Conservation (phyloP, 2,329 filamentous ascomycete genomes). For the Diplodia sapinea region DNA sequence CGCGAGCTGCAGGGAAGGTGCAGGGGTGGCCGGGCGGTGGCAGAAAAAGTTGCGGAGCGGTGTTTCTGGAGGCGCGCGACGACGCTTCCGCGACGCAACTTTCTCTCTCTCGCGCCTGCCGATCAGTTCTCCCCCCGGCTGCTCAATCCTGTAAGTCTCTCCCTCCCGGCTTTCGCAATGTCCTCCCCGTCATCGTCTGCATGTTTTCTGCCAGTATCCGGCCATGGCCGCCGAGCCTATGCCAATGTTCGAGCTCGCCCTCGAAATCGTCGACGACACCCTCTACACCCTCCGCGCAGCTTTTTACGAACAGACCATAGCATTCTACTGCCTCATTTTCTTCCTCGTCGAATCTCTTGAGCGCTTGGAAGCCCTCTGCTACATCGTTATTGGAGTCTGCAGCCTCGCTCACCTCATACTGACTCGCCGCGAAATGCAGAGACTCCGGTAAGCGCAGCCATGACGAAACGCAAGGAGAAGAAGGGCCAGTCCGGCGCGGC, state of each 20-base stretch:
- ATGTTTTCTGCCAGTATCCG: background rate
- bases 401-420: background rate
- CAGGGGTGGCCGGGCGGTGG: conserved; percentile 21
- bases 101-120: background rate
- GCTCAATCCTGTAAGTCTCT: conserved; percentile 11
- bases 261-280: background rate
- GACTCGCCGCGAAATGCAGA: background rate
- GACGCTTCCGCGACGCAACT: background rate
- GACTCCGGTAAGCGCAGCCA: conserved; percentile 34
- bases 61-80: background rate
- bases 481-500: conserved; percentile 82
- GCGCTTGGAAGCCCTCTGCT: background rate
- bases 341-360: background rate
- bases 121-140: background rate
- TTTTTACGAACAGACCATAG: background rate
- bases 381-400: background rate
- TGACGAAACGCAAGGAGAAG: conserved; percentile 51
- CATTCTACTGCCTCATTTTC: background rate
- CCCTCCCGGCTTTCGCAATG: background rate
- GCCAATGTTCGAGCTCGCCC: background rate
- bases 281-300: background rate
- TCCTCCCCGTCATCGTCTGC: too few relatives aligned
- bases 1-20: background rate
- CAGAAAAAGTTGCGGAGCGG: conserved; percentile 29
- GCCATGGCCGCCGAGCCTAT: background rate